A percentile compares a stretch with the other conserved stretches of the same genome.
Conservation (phyloP, 805 yeast species). For the Saccharomycopsis amapae region DNA sequence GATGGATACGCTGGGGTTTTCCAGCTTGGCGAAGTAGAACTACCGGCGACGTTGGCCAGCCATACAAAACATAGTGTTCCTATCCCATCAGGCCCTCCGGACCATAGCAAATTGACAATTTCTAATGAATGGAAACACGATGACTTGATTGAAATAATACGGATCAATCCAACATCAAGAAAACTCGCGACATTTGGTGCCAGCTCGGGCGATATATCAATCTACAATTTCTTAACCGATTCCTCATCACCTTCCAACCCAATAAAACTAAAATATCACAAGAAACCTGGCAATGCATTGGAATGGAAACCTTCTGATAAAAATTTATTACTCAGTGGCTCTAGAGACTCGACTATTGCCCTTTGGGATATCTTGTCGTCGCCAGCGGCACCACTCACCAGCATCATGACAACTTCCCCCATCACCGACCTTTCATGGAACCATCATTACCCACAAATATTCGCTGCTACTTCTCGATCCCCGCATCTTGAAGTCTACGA, state of each 20-base stretch:
- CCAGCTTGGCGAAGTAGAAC: slow-evolving; percentile 31
- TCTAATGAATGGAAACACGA: slow-evolving; percentile 27
- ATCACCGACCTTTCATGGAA: slow-evolving; percentile 60
- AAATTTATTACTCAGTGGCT: slow-evolving; percentile 48
- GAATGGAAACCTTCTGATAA: slow-evolving; percentile 47
- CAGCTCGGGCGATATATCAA: slow-evolving; percentile 22
- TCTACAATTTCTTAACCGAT: slow-evolving; percentile 4
- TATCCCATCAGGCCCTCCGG: slow-evolving; percentile 28
- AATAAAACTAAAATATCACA: slow-evolving; percentile 45
- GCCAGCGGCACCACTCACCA: slow-evolving; percentile 24
- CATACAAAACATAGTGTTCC: slow-evolving; percentile 25
- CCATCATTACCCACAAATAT: slow-evolving; percentile 34
- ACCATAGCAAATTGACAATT: slow-evolving; percentile 36
- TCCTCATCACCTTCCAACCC: background rate
- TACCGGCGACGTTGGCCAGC: slow-evolving; percentile 42
- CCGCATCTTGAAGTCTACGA: slow-evolving; percentile 55
- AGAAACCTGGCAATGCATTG: slow-evolving; percentile 60
- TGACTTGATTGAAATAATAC: background rate
- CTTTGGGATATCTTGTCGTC: slow-evolving; percentile 65
- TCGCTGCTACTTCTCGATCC: slow-evolving; percentile 73
- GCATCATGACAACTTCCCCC: slow-evolving; percentile 16
- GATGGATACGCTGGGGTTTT: slow-evolving; percentile 25
- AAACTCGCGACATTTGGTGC: slow-evolving; percentile 12
- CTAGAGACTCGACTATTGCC: slow-evolving; percentile 61
- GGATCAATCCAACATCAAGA: background rate